Percentiles rank a stretch among this genome's conserved stretches.
Conservation (phyloP, 2,329 filamentous ascomycete genomes). For the Sclerotinia minor region DNA sequence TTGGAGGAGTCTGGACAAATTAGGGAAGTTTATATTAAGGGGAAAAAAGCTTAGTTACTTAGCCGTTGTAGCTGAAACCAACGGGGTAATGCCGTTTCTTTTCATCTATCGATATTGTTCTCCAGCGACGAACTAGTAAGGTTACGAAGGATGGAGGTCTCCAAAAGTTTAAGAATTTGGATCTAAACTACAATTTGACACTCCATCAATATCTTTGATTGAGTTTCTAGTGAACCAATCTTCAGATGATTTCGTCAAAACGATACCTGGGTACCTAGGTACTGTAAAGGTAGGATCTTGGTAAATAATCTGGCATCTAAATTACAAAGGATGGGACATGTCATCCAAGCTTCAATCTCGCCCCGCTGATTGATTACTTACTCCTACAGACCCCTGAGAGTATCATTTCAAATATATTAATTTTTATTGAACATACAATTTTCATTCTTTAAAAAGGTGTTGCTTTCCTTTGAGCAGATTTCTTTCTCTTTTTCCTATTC, state of each 20-base stretch:
- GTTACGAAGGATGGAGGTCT: background rate
- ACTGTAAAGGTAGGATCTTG: too few relatives aligned
- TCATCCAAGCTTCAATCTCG: background rate
- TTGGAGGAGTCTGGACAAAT: too few relatives aligned
- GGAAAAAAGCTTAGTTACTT: background rate
- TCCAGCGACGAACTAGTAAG: background rate
- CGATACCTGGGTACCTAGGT: background rate
- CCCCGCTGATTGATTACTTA: background rate
- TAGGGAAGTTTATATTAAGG: background rate
- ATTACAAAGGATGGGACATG: background rate
- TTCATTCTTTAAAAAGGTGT: background rate
- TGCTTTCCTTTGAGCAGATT: background rate
- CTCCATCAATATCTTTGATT: background rate
- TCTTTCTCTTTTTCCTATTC: background rate
- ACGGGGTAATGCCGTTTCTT: background rate
- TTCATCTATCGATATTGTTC: background rate
- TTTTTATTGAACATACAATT: background rate
- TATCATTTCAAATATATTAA: slow-evolving; percentile 18
- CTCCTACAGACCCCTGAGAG: background rate
- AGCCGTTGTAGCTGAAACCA: background rate
- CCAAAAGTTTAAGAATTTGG: background rate
- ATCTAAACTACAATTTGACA: background rate
- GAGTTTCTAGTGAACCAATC: background rate
- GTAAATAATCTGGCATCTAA: background rate
- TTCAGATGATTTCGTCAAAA: background rate